Evolutionary conservation across 768 basidiomycete genomes (phyloP).

Genomic region (Russula virescens): DNA sequence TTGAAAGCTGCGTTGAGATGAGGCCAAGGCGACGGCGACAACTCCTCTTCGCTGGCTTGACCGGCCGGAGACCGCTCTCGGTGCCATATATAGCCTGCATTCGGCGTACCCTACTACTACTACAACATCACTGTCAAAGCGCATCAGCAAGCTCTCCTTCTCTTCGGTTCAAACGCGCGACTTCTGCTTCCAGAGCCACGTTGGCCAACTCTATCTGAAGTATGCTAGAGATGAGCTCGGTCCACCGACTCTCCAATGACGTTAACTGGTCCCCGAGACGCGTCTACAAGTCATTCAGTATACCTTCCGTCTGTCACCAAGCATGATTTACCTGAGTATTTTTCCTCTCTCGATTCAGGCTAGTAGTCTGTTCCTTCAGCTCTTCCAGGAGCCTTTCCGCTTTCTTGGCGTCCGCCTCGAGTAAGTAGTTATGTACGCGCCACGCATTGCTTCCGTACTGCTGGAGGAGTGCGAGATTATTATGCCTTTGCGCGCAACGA

Average conservation of each 20-base stretch:
- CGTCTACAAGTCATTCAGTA: constrained; percentile 43
- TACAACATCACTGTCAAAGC: constrained; percentile 14
- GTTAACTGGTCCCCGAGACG: constrained; percentile 74
- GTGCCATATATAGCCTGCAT: constrained; percentile 12
- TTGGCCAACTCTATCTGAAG: constrained; percentile 96
- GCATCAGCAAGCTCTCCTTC: constrained; percentile 55
- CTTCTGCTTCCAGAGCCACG: constrained; percentile 77
- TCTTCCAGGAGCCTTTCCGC: constrained; percentile 71
- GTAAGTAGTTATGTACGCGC: constrained; percentile 84
- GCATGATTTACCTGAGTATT: constrained; percentile 60
- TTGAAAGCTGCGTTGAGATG: background rate
- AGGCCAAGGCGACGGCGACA: too few relatives aligned
- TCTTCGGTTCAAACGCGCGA: constrained; percentile 51
- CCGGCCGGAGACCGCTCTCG: constrained; percentile 8
- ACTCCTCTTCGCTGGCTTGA: constrained; percentile 5
- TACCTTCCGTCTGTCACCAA: background rate
- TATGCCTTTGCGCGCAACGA: constrained; percentile 48
- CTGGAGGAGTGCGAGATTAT: constrained; percentile 76
- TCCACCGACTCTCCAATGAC: constrained; percentile 83
- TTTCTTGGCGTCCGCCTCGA: constrained; percentile 71
- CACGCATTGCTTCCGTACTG: constrained; percentile 88
- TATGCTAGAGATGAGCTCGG: constrained; percentile 83
- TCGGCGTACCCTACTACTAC: constrained; percentile 3
- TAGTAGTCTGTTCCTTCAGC: constrained; percentile 69
- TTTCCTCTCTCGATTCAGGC: constrained; percentile 85